A percentile compares a stretch with the other conserved stretches of the same genome.
Conservation (phyloP, 768 basidiomycete genomes). For the Leccinum subtestaceum region DNA sequence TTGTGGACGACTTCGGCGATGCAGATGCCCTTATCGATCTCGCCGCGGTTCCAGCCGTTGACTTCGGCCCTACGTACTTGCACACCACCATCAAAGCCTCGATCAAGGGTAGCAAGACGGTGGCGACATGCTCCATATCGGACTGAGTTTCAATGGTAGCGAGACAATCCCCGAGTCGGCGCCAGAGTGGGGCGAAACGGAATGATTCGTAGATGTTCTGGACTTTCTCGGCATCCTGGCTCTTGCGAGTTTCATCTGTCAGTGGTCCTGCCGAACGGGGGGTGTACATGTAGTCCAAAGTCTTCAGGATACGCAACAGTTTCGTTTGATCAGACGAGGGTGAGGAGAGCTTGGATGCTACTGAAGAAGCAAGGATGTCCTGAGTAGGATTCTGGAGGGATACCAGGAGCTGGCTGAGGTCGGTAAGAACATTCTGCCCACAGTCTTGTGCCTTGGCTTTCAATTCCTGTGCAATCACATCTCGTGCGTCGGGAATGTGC, state of each 20-base stretch:
- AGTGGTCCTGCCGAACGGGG: conserved; percentile 47
- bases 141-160: conserved; percentile 76
- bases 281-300: conserved; percentile 95
- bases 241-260: conserved; percentile 36
- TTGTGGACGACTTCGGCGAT: conserved; percentile 67
- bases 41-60: conserved; percentile 39
- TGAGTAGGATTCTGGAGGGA: conserved; percentile 57
- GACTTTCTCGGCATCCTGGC: conserved; percentile 74
- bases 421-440: conserved; percentile 67
- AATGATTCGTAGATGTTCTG: conserved; percentile 89
- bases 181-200: conserved; percentile 87
- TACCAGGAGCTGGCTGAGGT: conserved; percentile 72
- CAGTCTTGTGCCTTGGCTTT: conserved; percentile 84
- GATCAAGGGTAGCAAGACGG: conserved; percentile 89
- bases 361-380: conserved; percentile 59
- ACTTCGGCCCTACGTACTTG: conserved; percentile 83
- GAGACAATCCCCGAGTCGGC: conserved; percentile 85
- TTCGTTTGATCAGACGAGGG: conserved; percentile 97
- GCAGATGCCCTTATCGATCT: conserved; percentile 61
- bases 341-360: conserved; percentile 88
- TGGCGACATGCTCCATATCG: conserved; percentile 84
- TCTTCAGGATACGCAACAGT: conserved; percentile 90
- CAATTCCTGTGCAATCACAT: conserved; percentile 87
- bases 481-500: conserved; percentile 81
- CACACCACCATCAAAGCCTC: conserved; percentile 98